Conservation (phyloP, 768 basidiomycete species). For the Kwoniella newhampshirensis region DNA sequence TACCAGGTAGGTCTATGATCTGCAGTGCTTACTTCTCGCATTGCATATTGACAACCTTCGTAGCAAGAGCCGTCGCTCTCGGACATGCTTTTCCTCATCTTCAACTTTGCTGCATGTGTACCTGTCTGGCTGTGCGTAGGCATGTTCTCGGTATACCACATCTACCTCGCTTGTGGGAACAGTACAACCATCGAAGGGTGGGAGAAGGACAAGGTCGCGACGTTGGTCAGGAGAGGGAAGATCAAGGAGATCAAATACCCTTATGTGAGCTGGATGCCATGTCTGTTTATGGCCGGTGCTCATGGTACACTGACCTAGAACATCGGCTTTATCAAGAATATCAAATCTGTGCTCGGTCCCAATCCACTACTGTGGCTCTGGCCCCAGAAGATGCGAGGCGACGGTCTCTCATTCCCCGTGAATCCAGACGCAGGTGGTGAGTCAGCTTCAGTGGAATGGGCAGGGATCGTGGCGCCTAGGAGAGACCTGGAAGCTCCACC, state of each 20-base stretch:
- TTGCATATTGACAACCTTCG: no score
- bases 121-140: conserved; percentile 87
- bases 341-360: conserved; percentile 72
- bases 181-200: conserved; percentile 95
- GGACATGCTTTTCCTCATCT: conserved; percentile 79
- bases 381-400: conserved; percentile 66
- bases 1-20: conserved; percentile 10
- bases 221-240: conserved; percentile 77
- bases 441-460: conserved; percentile 43
- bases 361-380: conserved; percentile 81
- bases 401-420: conserved; percentile 75
- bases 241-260: conserved; percentile 90
- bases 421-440: conserved; percentile 57
- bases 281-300: background rate
- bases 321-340: conserved; percentile 70
- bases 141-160: conserved; percentile 87
- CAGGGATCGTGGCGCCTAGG: conserved; percentile 33
- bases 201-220: conserved; percentile 95
- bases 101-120: conserved; percentile 80
- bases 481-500: conserved; percentile 16
- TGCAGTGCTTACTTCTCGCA: no score
- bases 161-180: conserved; percentile 72
- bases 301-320: conserved; percentile 60
- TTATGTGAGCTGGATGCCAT: conserved; percentile 63
- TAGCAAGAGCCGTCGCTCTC: conserved; percentile 68